Evolutionary conservation across 2,329 filamentous ascomycete genomes (phyloP).

Genomic region (Hypomyces rosellus): DNA sequence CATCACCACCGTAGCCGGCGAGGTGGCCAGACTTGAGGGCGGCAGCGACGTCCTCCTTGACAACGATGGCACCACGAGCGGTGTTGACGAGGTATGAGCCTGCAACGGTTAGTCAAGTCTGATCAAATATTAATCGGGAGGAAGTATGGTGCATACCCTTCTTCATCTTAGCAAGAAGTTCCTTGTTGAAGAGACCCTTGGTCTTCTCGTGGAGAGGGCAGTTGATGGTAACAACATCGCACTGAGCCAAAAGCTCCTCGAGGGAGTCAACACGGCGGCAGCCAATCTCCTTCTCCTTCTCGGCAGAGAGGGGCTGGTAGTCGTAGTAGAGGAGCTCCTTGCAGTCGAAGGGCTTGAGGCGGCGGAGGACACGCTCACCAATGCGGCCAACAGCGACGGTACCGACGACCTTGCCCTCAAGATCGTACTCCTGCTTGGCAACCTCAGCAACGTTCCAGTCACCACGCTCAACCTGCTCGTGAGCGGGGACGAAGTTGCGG

Average conservation of each 20-base stretch:
- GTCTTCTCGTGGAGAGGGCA: conserved; percentile 99
- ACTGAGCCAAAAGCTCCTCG: conserved; percentile 90
- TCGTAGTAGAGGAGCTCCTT: conserved; percentile 99
- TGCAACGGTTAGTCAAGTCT: conserved; percentile 22
- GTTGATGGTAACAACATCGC: conserved; percentile 98
- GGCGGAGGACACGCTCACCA: conserved; percentile 92
- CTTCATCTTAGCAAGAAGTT: conserved; percentile 99
- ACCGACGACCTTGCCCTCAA: conserved; percentile 95
- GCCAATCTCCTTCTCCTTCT: conserved; percentile 92
- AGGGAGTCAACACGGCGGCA: conserved; percentile 81
- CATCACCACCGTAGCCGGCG: conserved; percentile 79
- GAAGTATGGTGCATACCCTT: conserved; percentile 50
- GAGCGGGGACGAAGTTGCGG: conserved; percentile 97
- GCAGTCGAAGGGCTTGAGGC: conserved; percentile 97
- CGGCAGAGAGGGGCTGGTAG: conserved; percentile 86
- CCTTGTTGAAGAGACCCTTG: conserved; percentile 94
- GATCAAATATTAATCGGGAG: neutral
- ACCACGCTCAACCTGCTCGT: conserved; percentile 83
- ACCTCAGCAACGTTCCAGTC: conserved; percentile 95
- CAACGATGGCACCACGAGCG: conserved; percentile 94
- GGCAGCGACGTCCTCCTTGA: conserved; percentile 97
- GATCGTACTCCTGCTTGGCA: conserved; percentile 97
- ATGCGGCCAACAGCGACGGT: conserved; percentile 97
- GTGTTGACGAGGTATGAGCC: conserved; percentile 98
- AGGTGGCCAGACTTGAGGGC: conserved; percentile 89